Evolutionary conservation across 1,284 basidiomycete species (phyloP), one percentile per base, ranked within the genome.

Genomic region (Boletus sp.): DNA sequence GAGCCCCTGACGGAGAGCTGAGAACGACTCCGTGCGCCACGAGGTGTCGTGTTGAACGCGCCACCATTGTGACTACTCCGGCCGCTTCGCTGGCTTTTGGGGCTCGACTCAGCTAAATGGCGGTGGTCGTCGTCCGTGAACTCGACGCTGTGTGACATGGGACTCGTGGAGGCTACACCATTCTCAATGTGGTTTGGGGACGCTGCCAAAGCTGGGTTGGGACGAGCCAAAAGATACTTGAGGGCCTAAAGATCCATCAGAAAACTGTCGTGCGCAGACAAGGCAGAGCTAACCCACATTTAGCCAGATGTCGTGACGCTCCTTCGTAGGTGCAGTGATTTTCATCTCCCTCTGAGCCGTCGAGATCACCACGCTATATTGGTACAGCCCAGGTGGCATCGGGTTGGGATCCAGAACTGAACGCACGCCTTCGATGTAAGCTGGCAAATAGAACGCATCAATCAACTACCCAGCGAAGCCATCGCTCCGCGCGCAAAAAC

Each of bases 291-390:
- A 23, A 70, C 81, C 55, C 63, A 89, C 91, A 64, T 85, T 89
- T 48, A 93, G 75, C 96, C 96, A 99, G 48, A 97, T 89, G 55
- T 98, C 94, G 67, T 99, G 96, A 42, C 94, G 78, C 59, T 97
- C 95, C 66, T 90, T 89, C 16, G 86, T 93, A 1, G 89, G 87
- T 4, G 94, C 94, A 13, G 94, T 99, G 64, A 99, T 85, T 74
- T 97, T 96, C 81, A 99, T 94, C 70, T 99, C 96, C 50, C 95
- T 80, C 53, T 93, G 87, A 5, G 91, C 88, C 0, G 94, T 98
- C 20, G 90, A 85, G 50, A 99, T 85, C 29, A 99, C 76, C 39
- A 99, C 88, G 57, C 91, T 95, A 69, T 96, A 91, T 62, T 89
- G 87, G 70, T 91, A 85, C 56, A 99, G 72, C 35, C 94, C 95